Base-by-base conservation (phyloP, 805 yeast species). In the Brettanomyces anomalus region DNA sequence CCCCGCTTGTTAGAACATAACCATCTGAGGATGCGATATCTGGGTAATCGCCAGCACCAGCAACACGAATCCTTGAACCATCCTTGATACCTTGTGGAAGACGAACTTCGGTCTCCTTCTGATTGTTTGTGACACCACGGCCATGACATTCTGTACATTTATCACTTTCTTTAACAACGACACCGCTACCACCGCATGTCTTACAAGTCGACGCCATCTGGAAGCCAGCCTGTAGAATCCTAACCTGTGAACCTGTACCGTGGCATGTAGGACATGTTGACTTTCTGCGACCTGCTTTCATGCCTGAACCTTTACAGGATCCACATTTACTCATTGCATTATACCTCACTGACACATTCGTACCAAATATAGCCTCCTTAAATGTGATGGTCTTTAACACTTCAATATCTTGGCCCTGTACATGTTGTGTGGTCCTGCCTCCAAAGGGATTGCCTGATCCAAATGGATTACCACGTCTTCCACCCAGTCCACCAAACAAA, bases 181-280 rank as follows among this genome's bases (percentile, higher is more conserved):
- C 93, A 42, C 99, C 99, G 5, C 85, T 68, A 34, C 99, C 99
- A 37, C 74, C 79, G 70, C 99, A 93, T 3, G 79, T 67, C 40
- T 71, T 71, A 72, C 99, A 93, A 11, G 96, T 87, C 0, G 96
- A 79, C 3, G 95, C 81, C 96, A 93, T 88, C 55, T 89, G 96
- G 74, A 90, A 93, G 0, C 97, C 97, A 4, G 95, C 96, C 51
- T 81, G 81, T 58, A 85, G 73, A 38, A 79, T 71, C 54, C 90
- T 97, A 17, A 88, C 83, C 15, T 82, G 78, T 31, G 89, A 82
- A 4, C 99, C 99, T 0, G 95, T 77, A 45, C 99, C 99, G 44
- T 87, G 86, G 69, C 99, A 93, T 3, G 85, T 66, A 1, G 76
- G 66, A 70, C 98, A 93, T 0, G 95, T 85, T 10, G 78, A 66